phyloP scores from a whole-genome alignment of 2,329 filamentous ascomycete species.

The Paraphaeosphaeria sporulosa region DNA sequence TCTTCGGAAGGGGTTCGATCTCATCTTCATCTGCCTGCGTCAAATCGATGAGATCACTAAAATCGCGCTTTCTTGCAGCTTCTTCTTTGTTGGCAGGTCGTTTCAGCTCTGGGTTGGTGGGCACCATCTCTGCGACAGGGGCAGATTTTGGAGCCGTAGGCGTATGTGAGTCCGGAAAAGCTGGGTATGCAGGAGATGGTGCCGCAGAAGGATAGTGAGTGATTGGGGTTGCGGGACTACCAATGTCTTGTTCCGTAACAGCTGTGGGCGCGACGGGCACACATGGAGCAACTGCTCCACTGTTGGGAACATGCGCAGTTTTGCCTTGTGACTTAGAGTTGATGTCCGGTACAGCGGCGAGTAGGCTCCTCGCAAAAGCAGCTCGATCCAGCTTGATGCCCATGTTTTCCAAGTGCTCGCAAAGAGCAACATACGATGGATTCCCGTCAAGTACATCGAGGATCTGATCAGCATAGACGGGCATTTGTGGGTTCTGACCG shows the following conservation, averaged over 20 bases:
- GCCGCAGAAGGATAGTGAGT: conserved; percentile 24
- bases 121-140: conserved; percentile 45
- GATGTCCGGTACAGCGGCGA: conserved; percentile 55
- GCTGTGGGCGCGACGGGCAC: conserved; percentile 29
- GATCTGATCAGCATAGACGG: conserved; percentile 51
- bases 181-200: conserved; percentile 20
- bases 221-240: conserved; percentile 26
- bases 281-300: conserved; percentile 17
- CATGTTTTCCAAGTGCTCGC: conserved; percentile 59
- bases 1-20: conserved; percentile 48
- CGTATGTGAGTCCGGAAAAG: background rate
- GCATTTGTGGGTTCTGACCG: conserved; percentile 51
- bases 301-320: conserved; percentile 19
- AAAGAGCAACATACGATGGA: conserved; percentile 64
- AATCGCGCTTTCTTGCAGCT: conserved; percentile 62
- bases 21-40: conserved; percentile 56
- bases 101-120: conserved; percentile 34
- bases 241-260: conserved; percentile 29
- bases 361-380: conserved; percentile 60
- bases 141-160: conserved; percentile 25
- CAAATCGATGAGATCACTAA: conserved; percentile 63
- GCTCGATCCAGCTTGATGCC: conserved; percentile 61
- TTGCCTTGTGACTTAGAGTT: conserved; percentile 36
- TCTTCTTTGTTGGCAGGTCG: conserved; percentile 60
- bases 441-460: conserved; percentile 59